Percentiles rank a stretch among this genome's conserved stretches.
Evolutionary conservation across 2,329 filamentous ascomycete species (phyloP).

Genomic region (Teratosphaeria destructans): DNA sequence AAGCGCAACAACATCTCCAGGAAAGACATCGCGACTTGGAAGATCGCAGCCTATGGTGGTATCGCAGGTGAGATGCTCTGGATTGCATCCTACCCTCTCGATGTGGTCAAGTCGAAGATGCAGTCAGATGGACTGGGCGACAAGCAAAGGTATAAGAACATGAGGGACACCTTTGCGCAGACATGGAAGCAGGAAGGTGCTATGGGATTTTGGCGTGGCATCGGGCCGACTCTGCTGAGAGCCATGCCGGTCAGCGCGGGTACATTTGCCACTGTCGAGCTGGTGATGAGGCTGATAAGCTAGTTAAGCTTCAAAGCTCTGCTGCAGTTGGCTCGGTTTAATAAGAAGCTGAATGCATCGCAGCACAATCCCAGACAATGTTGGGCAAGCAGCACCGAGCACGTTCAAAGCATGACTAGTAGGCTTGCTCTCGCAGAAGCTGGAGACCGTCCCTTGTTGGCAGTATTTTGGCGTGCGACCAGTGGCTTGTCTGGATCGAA

Average conservation of each 20-base stretch:
- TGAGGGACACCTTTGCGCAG: slow-evolving; percentile 83
- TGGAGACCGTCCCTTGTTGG: too few relatives aligned
- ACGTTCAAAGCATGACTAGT: too few relatives aligned
- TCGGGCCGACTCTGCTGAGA: slow-evolving; percentile 79
- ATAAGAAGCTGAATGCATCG: background rate
- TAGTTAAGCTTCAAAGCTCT: slow-evolving; percentile 9
- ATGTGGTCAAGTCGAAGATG: slow-evolving; percentile 99
- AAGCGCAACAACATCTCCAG: slow-evolving; percentile 64
- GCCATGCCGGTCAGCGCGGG: slow-evolving; percentile 96
- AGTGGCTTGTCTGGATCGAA: too few relatives aligned
- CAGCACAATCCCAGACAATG: background rate
- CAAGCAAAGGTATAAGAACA: slow-evolving; percentile 61
- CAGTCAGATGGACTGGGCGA: slow-evolving; percentile 86
- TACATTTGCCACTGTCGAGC: slow-evolving; percentile 70
- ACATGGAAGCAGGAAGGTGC: slow-evolving; percentile 68
- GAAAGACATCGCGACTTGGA: slow-evolving; percentile 68
- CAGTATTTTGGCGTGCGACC: too few relatives aligned
- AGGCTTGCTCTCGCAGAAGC: too few relatives aligned
- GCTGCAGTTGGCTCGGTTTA: background rate
- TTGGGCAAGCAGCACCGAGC: background rate
- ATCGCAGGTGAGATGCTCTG: slow-evolving; percentile 89
- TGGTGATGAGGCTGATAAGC: slow-evolving; percentile 30
- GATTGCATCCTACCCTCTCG: slow-evolving; percentile 87
- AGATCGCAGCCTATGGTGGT: slow-evolving; percentile 86
- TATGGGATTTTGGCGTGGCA: slow-evolving; percentile 87